These are phyloP conservation scores for Fragaria ananassa DNA, from an alignment of 306 rosid genomes.

Conservation along the genomic window DNA sequence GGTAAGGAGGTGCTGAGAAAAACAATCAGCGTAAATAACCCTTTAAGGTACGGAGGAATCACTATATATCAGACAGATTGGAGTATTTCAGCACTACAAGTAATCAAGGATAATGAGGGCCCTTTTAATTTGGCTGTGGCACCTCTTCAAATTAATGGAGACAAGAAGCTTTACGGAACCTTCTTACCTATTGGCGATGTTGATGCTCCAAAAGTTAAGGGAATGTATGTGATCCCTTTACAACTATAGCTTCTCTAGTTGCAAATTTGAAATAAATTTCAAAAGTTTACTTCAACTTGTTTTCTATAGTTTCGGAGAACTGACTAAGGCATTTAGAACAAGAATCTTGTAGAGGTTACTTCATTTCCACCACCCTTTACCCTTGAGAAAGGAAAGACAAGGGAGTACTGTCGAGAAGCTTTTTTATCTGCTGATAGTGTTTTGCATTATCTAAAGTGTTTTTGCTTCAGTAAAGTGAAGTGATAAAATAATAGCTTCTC, in stretches of 20 bases:
- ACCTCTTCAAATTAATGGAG: conserved; percentile 85
- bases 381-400: neutral
- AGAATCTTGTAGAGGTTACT: neutral
- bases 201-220: conserved; percentile 70
- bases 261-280: neutral
- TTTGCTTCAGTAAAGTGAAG: neutral
- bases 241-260: neutral
- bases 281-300: neutral
- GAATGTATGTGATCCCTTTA: conserved; percentile 59
- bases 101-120: conserved; percentile 81
- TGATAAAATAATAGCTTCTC: neutral
- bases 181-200: conserved; percentile 82
- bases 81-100: conserved; percentile 82
- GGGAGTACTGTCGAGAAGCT: neutral
- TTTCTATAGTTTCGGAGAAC: neutral
- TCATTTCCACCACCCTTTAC: neutral
- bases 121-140: conserved; percentile 96
- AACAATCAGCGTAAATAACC: conserved; percentile 89
- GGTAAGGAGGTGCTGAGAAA: conserved; percentile 91
- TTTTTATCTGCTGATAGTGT: neutral
- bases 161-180: conserved; percentile 89
- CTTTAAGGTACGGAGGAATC: conserved; percentile 75
- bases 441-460: neutral
- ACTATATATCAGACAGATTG: conserved; percentile 97
- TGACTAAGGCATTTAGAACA: neutral